Percentiles rank a stretch among this genome's conserved stretches.
Conservation (phyloP, 2,329 filamentous ascomycete genomes). For the Ophiostoma novo-ulmi region DNA sequence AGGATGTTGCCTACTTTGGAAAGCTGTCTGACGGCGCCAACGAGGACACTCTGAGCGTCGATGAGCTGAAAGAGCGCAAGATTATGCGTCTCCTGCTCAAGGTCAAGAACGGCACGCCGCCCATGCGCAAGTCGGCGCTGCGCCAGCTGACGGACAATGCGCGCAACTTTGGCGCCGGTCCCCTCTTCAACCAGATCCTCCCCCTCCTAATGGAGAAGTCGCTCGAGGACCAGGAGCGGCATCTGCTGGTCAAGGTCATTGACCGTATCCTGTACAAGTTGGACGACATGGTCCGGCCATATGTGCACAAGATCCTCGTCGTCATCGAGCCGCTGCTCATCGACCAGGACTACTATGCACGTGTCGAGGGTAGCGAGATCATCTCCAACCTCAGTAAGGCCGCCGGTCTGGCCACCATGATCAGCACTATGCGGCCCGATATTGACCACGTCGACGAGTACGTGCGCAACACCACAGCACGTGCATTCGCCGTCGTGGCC, state of each 20-base stretch:
- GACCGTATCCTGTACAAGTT: conserved; percentile 98
- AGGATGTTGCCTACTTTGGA: conserved; percentile 98
- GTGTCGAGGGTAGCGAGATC: conserved; percentile 96
- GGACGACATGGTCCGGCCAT: conserved; percentile 91
- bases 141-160: conserved; percentile 97
- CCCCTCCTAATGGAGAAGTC: conserved; percentile 98
- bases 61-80: conserved; percentile 95
- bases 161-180: conserved; percentile 86
- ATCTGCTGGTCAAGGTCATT: conserved; percentile 97
- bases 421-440: conserved; percentile 97
- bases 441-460: conserved; percentile 99
- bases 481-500: conserved; percentile 94
- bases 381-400: conserved; percentile 98
- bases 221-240: conserved; percentile 93
- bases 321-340: conserved; percentile 99
- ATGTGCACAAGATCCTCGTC: conserved; percentile 96
- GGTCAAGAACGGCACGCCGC: conserved; percentile 98
- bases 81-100: conserved; percentile 96
- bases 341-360: conserved; percentile 98
- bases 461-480: conserved; percentile 92
- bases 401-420: conserved; percentile 96
- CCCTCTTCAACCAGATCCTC: conserved; percentile 95
- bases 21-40: conserved; percentile 93
- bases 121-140: conserved; percentile 96
- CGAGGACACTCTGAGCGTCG: conserved; percentile 85